Evolutionary conservation across 1,139 yeast species (phyloP).

Genomic region (Suhomyces anneliseae): DNA sequence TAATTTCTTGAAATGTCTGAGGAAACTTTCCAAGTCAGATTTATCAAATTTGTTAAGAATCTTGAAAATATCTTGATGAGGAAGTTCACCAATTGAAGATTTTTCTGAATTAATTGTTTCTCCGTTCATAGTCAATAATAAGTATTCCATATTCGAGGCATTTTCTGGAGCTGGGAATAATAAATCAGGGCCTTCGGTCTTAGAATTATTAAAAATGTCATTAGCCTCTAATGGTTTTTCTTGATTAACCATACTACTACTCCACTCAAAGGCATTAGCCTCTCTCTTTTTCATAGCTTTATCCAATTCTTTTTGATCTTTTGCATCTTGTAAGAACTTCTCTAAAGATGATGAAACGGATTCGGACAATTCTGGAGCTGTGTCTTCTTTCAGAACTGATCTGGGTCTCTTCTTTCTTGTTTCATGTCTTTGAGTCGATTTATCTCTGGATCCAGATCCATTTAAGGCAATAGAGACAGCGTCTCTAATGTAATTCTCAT

Average conservation of each 20-base stretch:
- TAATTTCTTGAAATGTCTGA: constrained; percentile 30
- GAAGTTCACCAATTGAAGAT: constrained; percentile 42
- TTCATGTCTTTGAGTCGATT: neutral
- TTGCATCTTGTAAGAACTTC: constrained; percentile 45
- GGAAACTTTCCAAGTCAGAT: constrained; percentile 29
- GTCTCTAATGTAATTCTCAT: constrained; percentile 20
- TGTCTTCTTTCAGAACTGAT: neutral
- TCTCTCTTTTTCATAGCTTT: constrained; percentile 50
- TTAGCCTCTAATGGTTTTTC: constrained; percentile 43
- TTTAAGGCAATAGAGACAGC: constrained; percentile 26
- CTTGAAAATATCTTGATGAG: constrained; percentile 46
- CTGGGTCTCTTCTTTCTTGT: neutral
- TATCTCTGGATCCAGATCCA: neutral
- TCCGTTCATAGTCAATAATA: constrained; percentile 48
- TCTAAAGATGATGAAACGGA: constrained; percentile 22
- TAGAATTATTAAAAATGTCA: constrained; percentile 46
- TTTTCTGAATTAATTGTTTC: constrained; percentile 35
- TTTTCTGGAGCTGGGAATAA: constrained; percentile 5
- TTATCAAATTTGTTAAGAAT: constrained; percentile 42
- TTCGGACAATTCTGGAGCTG: neutral
- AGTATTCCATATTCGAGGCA: constrained; percentile 31
- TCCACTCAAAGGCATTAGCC: constrained; percentile 56
- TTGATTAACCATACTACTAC: constrained; percentile 31
- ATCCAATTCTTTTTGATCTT: constrained; percentile 32
- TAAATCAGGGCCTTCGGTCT: neutral